Conservation (phyloP, 768 basidiomycete species). For the Boletus patriciae region DNA sequence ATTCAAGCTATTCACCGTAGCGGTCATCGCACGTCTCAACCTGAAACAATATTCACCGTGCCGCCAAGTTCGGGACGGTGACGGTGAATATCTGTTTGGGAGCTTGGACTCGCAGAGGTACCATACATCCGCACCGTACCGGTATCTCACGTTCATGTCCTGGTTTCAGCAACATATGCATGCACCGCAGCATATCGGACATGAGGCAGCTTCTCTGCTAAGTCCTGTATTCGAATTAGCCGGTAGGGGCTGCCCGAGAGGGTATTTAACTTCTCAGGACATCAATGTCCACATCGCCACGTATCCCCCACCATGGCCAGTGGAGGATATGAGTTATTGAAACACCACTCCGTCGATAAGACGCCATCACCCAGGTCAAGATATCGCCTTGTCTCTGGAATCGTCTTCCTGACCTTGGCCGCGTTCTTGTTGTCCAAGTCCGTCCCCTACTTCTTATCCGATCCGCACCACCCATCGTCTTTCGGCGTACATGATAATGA, state of each 20-base stretch:
- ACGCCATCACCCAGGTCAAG: constrained; percentile 4
- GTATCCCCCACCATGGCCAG: constrained; percentile 16
- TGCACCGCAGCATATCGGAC: background rate
- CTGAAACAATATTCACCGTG: too few species aligned
- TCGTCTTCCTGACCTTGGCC: constrained; percentile 13
- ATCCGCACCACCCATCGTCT: background rate
- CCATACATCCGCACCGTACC: too few species aligned
- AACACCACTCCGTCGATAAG: constrained; percentile 1
- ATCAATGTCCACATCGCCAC: background rate
- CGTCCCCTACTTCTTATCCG: constrained; percentile 1
- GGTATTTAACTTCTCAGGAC: background rate
- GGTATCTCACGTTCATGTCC: background rate
- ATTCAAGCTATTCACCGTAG: too few species aligned
- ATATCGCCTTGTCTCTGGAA: constrained; percentile 13
- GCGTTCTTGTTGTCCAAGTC: constrained; percentile 14
- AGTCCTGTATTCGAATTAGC: background rate
- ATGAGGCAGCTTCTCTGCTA: background rate
- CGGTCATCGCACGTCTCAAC: too few species aligned
- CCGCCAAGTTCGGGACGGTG: too few species aligned
- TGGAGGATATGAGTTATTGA: constrained; percentile 20
- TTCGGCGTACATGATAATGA: background rate
- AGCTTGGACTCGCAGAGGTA: too few species aligned
- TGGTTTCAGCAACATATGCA: too few species aligned
- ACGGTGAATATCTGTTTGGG: too few species aligned
- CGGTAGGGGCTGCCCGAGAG: background rate